Conservation (phyloP, 2,329 filamentous ascomycete genomes). For the Immersiporthe knoxdaviesiana region DNA sequence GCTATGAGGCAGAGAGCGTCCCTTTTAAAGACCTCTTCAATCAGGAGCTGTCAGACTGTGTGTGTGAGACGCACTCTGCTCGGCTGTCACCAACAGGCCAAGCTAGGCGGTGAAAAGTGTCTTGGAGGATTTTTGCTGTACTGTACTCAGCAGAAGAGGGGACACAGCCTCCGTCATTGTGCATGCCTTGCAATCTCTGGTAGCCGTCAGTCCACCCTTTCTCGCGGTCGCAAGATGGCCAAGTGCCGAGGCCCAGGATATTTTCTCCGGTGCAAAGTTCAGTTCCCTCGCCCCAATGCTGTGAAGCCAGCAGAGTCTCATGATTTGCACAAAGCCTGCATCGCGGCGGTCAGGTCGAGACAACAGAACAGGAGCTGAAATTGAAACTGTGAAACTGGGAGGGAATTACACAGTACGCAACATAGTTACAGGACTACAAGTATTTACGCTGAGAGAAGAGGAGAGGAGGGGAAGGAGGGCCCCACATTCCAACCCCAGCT, state of each 20-base stretch:
- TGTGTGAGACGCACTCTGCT: neutral
- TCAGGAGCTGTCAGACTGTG: neutral
- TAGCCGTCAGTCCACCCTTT: neutral
- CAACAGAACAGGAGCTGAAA: neutral
- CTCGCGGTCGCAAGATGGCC: neutral
- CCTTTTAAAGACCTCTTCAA: neutral
- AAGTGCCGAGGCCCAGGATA: neutral
- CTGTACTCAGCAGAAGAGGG: too few species aligned
- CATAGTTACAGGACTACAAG: too few species aligned
- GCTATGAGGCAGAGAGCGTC: neutral
- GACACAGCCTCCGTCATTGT: neutral
- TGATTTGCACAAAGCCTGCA: too few species aligned
- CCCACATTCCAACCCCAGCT: neutral
- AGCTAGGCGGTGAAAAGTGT: neutral
- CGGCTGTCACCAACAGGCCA: slow-evolving; percentile 11
- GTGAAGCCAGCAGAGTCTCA: neutral
- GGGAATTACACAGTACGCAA: neutral
- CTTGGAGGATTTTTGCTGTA: neutral
- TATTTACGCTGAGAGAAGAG: neutral
- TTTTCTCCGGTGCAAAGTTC: neutral
- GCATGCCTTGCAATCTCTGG: neutral
- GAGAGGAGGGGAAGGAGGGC: neutral
- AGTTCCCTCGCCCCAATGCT: neutral
- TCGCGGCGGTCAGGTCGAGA: neutral
- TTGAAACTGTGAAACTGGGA: neutral